phyloP scores from a whole-genome alignment of 2,329 filamentous ascomycete species.

The Claviceps sp. region DNA sequence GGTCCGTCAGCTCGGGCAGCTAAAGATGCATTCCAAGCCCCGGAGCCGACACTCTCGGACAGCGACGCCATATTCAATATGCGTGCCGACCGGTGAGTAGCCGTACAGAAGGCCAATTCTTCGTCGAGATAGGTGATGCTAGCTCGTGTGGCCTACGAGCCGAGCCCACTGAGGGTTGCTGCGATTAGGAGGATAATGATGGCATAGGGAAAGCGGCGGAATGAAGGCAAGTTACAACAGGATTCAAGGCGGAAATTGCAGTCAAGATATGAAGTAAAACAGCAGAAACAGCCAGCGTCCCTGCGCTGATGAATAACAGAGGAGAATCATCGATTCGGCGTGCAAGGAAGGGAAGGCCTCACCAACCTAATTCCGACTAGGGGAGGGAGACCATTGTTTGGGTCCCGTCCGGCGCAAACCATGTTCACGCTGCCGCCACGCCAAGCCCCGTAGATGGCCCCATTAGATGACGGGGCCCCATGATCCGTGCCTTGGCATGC shows the following conservation, averaged over 20 bases:
- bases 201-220: not conserved
- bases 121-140: not conserved
- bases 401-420: too few species aligned
- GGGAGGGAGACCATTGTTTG: too few species aligned
- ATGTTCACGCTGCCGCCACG: too few species aligned
- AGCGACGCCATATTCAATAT: conserved; percentile 1
- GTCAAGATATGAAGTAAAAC: not conserved
- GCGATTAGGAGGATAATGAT: not conserved
- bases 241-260: not conserved
- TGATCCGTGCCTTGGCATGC: too few species aligned
- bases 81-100: not conserved
- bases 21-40: not conserved
- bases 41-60: not conserved
- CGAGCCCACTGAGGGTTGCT: not conserved
- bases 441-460: too few species aligned
- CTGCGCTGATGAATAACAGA: not conserved
- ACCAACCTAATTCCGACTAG: too few species aligned
- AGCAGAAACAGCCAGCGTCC: not conserved
- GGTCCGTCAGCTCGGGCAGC: conserved; percentile 1
- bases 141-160: not conserved
- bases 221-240: not conserved
- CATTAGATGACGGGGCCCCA: too few species aligned
- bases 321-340: not conserved
- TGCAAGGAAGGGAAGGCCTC: not conserved
- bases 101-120: not conserved